A percentile compares a stretch with the other conserved stretches of the same genome.
These are phyloP conservation scores for Serendipita indica DNA, from an alignment of 768 basidiomycete species.

Conservation along the genomic window DNA sequence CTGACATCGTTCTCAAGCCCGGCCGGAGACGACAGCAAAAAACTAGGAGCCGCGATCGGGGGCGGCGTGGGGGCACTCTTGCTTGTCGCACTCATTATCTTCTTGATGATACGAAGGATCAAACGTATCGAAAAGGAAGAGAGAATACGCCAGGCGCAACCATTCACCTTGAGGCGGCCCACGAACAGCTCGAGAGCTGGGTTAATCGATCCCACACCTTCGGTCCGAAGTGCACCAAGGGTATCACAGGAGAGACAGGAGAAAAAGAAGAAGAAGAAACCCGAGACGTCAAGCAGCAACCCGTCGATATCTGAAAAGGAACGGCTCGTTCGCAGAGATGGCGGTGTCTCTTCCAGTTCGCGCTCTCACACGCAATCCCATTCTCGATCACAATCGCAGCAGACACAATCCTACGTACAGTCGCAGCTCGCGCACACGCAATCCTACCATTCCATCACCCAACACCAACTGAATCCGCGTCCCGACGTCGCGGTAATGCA, in stretches of 20 bases:
- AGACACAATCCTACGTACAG: background rate
- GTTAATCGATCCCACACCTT: background rate
- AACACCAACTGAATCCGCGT: background rate
- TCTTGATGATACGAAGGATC: background rate
- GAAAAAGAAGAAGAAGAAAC: background rate
- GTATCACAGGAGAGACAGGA: background rate
- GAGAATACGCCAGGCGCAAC: background rate
- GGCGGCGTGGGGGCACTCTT: background rate
- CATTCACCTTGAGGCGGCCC: background rate
- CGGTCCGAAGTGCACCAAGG: background rate
- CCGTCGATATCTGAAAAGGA: too few relatives aligned
- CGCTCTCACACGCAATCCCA: background rate
- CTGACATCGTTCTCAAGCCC: background rate
- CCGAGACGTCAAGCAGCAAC: background rate
- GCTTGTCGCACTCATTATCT: background rate
- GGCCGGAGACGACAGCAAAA: background rate
- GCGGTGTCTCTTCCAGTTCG: background rate
- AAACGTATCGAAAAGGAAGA: background rate
- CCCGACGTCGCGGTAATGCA: background rate
- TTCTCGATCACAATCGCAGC: background rate
- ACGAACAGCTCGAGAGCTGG: background rate
- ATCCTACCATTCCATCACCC: too few relatives aligned
- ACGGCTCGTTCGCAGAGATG: background rate
- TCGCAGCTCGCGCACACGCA: background rate
- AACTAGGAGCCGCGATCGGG: background rate